These are phyloP conservation scores for Neurospora sp. DNA, from an alignment of 495 filamentous ascomycete genomes.

Conservation along the genomic window DNA sequence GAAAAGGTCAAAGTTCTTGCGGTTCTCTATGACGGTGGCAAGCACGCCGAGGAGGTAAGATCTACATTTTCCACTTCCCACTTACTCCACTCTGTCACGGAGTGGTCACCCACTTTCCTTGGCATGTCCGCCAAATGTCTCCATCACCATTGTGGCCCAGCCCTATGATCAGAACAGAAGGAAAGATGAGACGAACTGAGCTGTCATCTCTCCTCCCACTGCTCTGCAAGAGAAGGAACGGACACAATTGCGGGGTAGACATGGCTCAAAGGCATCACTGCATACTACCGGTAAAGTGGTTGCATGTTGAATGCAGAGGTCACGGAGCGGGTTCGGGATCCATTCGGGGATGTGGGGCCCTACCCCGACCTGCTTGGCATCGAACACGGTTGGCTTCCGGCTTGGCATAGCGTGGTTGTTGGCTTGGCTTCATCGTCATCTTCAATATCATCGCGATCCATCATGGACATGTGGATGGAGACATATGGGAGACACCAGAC, in stretches of 20 bases:
- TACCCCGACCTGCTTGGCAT: neutral
- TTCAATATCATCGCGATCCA: too few relatives aligned
- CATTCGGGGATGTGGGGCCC: neutral
- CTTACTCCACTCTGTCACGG: neutral
- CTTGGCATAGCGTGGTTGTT: neutral
- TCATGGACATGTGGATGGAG: neutral
- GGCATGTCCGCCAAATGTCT: neutral
- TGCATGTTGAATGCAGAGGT: neutral
- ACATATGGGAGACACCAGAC: neutral
- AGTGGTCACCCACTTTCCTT: neutral
- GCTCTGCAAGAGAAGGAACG: neutral
- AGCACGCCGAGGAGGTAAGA: slow-evolving; percentile 41
- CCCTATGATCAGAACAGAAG: neutral
- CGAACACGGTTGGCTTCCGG: neutral
- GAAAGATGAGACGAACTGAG: neutral
- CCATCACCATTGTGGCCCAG: neutral
- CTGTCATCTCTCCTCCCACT: neutral
- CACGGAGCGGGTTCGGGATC: neutral
- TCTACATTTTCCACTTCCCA: neutral
- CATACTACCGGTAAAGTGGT: neutral
- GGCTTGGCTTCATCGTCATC: neutral
- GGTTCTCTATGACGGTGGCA: slow-evolving; percentile 46
- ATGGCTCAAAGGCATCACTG: neutral
- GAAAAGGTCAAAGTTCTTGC: slow-evolving; percentile 49
- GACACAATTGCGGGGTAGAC: neutral